Evolutionary conservation across 495 filamentous ascomycete genomes (phyloP).

Genomic region (Hamigera avellanea): DNA sequence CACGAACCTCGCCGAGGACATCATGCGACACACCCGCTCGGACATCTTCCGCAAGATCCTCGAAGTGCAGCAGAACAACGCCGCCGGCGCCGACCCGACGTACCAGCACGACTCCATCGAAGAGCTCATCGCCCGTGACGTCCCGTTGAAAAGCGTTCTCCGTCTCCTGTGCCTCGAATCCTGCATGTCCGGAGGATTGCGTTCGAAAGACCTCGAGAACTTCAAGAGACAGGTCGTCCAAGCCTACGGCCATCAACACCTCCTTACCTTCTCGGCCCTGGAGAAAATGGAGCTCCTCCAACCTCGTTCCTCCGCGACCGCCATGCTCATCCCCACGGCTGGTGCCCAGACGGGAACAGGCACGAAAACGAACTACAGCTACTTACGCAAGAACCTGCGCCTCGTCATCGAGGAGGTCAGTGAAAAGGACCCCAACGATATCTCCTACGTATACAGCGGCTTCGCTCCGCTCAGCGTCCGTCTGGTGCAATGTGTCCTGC

Average conservation of each 20-base stretch:
- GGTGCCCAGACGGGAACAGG: conserved; percentile 43
- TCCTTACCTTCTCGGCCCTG: conserved; percentile 78
- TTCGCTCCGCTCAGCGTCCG: conserved; percentile 91
- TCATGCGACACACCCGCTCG: conserved; percentile 78
- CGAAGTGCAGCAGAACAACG: conserved; percentile 92
- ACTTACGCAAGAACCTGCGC: conserved; percentile 70
- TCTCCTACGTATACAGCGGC: conserved; percentile 94
- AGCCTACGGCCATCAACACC: conserved; percentile 88
- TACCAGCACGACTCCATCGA: conserved; percentile 84
- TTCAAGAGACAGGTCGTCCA: conserved; percentile 83
- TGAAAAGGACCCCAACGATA: conserved; percentile 90
- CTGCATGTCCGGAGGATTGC: conserved; percentile 77
- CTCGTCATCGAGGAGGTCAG: conserved; percentile 95
- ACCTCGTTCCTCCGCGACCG: conserved; percentile 55
- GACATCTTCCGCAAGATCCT: conserved; percentile 80
- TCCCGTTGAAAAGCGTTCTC: conserved; percentile 66
- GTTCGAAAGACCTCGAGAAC: conserved; percentile 72
- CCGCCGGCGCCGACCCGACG: conserved; percentile 78
- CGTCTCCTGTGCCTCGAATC: conserved; percentile 86
- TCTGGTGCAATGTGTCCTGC: conserved; percentile 87
- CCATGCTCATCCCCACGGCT: conserved; percentile 55
- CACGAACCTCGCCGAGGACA: conserved; percentile 86
- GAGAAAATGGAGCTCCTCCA: conserved; percentile 83
- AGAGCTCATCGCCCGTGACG: conserved; percentile 81
- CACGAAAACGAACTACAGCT: conserved; percentile 79